Percentiles rank a stretch among this genome's conserved stretches.
phyloP scores from a whole-genome alignment of 2,329 filamentous ascomycete species.

The Monilinia vaccinii-corymbosi region DNA sequence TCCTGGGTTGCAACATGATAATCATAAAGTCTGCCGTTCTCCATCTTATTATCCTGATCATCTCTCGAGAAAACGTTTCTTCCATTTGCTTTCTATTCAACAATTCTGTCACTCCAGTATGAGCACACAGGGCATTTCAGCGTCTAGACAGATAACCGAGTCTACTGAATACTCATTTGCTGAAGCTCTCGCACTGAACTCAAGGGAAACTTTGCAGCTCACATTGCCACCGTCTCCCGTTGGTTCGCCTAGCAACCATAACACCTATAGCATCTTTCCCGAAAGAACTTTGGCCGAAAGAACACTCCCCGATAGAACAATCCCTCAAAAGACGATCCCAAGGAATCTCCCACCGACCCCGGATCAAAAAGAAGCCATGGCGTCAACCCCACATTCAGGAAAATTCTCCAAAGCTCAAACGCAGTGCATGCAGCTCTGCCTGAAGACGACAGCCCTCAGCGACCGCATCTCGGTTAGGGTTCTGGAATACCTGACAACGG shows the following conservation, averaged over 20 bases:
- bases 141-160: background rate
- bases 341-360: background rate
- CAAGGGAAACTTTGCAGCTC: background rate
- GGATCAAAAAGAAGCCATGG: background rate
- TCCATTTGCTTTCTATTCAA: background rate
- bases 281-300: background rate
- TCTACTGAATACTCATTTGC: slow-evolving; percentile 1
- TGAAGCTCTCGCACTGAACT: slow-evolving; percentile 1
- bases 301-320: background rate
- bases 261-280: background rate
- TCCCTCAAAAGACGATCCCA: background rate
- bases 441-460: slow-evolving; percentile 48
- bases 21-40: background rate
- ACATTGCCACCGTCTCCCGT: background rate
- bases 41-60: background rate
- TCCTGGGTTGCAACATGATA: background rate
- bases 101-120: background rate
- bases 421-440: slow-evolving; percentile 41
- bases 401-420: slow-evolving; percentile 16
- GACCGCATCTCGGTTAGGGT: slow-evolving; percentile 57
- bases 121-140: background rate
- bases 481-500: slow-evolving; percentile 52
- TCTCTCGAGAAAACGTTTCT: background rate
- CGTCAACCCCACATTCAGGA: background rate
- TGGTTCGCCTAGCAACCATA: background rate